Evolutionary conservation across 2,329 filamentous ascomycete species (phyloP).

Genomic region (Botryosphaeria dothidea): DNA sequence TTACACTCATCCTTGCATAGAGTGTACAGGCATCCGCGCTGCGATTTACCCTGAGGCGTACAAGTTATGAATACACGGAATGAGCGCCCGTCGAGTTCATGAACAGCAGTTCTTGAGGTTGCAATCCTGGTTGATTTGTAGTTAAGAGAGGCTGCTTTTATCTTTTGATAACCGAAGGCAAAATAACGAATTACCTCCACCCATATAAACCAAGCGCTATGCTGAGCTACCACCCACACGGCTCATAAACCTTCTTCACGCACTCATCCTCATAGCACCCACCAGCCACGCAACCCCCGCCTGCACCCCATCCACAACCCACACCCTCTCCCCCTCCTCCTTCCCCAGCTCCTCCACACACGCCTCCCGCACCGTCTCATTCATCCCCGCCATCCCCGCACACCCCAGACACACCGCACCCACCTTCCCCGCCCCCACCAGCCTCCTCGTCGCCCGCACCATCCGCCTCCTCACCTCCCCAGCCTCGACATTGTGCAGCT

Average conservation of each 20-base stretch:
- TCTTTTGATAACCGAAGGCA: too few relatives aligned
- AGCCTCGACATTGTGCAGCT: slow-evolving; percentile 65
- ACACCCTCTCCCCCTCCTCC: slow-evolving; percentile 59
- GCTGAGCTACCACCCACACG: neutral
- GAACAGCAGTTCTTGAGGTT: too few relatives aligned
- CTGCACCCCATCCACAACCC: slow-evolving; percentile 78
- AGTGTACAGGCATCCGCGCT: too few relatives aligned
- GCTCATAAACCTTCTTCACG: slow-evolving; percentile 23
- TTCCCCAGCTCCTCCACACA: slow-evolving; percentile 65
- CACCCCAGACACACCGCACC: slow-evolving; percentile 80
- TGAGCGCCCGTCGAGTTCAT: too few relatives aligned
- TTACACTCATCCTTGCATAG: too few relatives aligned
- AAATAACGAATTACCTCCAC: too few relatives aligned
- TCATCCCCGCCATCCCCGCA: slow-evolving; percentile 86
- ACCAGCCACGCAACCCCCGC: slow-evolving; percentile 67
- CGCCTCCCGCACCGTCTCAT: slow-evolving; percentile 70
- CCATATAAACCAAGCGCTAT: too few relatives aligned
- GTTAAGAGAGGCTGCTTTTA: too few relatives aligned
- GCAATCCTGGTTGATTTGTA: too few relatives aligned
- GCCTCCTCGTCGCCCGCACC: slow-evolving; percentile 65
- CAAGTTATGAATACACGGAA: too few relatives aligned
- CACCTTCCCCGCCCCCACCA: slow-evolving; percentile 61
- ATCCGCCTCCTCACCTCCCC: slow-evolving; percentile 64
- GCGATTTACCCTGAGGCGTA: too few relatives aligned
- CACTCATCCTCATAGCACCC: slow-evolving; percentile 44